phyloP scores from a whole-genome alignment of 495 filamentous ascomycete species.

The Penicillium manginii region DNA sequence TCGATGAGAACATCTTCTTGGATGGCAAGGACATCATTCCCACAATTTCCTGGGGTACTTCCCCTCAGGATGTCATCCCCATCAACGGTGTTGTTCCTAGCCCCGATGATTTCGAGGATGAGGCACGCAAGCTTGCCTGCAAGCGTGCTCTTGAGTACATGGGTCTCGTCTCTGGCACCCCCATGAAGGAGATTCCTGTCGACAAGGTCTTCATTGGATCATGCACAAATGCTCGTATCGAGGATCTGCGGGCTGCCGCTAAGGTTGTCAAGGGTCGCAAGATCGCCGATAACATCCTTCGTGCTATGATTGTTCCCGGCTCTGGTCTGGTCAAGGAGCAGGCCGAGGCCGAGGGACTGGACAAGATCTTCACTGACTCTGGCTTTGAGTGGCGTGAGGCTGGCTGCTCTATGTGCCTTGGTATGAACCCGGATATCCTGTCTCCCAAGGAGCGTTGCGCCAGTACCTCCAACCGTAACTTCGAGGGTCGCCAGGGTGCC shows the following conservation, averaged over 20 bases:
- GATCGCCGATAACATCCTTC: conserved; percentile 83
- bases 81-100: conserved; percentile 90
- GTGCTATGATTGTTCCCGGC: conserved; percentile 94
- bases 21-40: conserved; percentile 91
- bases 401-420: conserved; percentile 97
- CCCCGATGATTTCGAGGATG: conserved; percentile 81
- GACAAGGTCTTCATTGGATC: conserved; percentile 99
- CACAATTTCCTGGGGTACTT: conserved; percentile 96
- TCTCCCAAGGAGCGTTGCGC: conserved; percentile 91
- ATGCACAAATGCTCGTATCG: conserved; percentile 96
- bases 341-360: conserved; percentile 88
- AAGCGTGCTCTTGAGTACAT: conserved; percentile 91
- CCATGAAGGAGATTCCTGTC: conserved; percentile 85
- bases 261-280: conserved; percentile 83
- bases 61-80: conserved; percentile 91
- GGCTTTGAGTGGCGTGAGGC: conserved; percentile 99
- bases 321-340: conserved; percentile 93
- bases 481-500: conserved; percentile 95
- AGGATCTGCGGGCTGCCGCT: conserved; percentile 90
- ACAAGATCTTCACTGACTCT: conserved; percentile 85
- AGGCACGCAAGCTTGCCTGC: conserved; percentile 76
- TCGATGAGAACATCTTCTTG: conserved; percentile 83
- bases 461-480: conserved; percentile 95
- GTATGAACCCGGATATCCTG: conserved; percentile 99
- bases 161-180: conserved; percentile 82